Evolutionary conservation across 805 yeast species (phyloP), one percentile per base, ranked within the genome.

Genomic region (Metschnikowia hibisci): DNA sequence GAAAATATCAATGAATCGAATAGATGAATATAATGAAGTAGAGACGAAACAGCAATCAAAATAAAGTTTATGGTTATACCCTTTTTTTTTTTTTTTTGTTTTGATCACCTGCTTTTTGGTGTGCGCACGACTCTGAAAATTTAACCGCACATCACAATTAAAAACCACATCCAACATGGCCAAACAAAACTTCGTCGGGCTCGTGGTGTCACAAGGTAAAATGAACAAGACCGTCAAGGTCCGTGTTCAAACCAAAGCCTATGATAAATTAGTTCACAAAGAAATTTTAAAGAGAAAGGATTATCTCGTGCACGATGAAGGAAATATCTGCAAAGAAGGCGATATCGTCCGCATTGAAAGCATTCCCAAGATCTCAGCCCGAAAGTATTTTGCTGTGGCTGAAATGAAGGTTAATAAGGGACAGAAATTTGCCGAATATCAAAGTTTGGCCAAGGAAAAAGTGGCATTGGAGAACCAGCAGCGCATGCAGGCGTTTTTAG

Each of bases 161-260:
- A 7, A 10, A 11, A 12, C 11, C n/a, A 13, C 23, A 27, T 34
- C 27, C 32, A 48, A 23, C 41, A 88, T 87, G 96, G 91, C 95
- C 40, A 81, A 89, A 67, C 96, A 87, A 57, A 87, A 87, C 60
- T 87, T 90, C 59, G 69, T 88, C 37, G 99, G 99, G 35, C 81
- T 88, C 65, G 98, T 91, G 54, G 82, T 89, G 26, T 88, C 96
- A 39, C 97, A 90, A 60, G 98, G 98, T 33, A 88, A 88, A 64
- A 93, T 90, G 96, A 77, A 78, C 66, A 93, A 91, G 71, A 91
- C 98, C 45, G 89, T 91, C 50, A 90, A 89, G 69, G 97, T 91
- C 47, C 78, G 96, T 47, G 90, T 91, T 26, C 84, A 85, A 61
- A 81, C 81, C 35, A 82, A 81, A 57, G 77, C 78, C 33, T 87